Percentiles rank a stretch among this genome's conserved stretches.
Evolutionary conservation across 2,329 filamentous ascomycete genomes (phyloP).

Genomic region (Diaporthe sp.): DNA sequence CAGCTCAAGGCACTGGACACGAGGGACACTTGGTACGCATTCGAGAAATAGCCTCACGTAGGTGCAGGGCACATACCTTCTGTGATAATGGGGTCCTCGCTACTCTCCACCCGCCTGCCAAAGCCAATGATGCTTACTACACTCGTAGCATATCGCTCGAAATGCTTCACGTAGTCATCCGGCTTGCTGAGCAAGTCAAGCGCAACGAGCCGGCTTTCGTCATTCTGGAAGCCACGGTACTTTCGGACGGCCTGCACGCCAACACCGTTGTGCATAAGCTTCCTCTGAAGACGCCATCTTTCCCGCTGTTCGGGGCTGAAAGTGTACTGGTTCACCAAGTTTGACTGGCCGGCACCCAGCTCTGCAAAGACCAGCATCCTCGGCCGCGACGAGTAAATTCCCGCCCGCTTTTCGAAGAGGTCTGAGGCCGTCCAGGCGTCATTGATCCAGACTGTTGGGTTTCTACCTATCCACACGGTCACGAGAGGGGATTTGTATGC

Average conservation of each 20-base stretch:
- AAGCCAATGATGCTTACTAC: constrained; percentile 68
- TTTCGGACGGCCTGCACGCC: constrained; percentile 65
- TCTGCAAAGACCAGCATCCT: constrained; percentile 60
- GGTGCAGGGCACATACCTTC: constrained; percentile 45
- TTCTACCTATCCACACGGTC: constrained; percentile 65
- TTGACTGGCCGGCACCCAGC: constrained; percentile 55
- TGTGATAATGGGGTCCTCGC: constrained; percentile 66
- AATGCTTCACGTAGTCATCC: constrained; percentile 60
- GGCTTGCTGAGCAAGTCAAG: constrained; percentile 57
- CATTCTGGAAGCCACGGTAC: constrained; percentile 65
- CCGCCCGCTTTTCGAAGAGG: constrained; percentile 63
- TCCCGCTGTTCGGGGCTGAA: constrained; percentile 51
- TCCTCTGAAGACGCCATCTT: constrained; percentile 57
- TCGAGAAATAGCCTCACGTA: background rate
- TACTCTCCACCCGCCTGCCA: constrained; percentile 60
- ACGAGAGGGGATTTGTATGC: constrained; percentile 59
- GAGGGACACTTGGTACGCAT: background rate
- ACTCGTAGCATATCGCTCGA: constrained; percentile 63
- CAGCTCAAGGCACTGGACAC: background rate
- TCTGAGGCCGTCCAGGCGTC: constrained; percentile 62
- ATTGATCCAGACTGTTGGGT: constrained; percentile 59
- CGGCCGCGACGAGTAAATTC: constrained; percentile 62
- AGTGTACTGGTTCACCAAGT: constrained; percentile 56
- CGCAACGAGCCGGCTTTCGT: constrained; percentile 67
- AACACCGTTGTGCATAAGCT: constrained; percentile 62